These are phyloP conservation scores for Fusarium goolgardi DNA, from an alignment of 2,329 filamentous ascomycete genomes.

Conservation along the genomic window DNA sequence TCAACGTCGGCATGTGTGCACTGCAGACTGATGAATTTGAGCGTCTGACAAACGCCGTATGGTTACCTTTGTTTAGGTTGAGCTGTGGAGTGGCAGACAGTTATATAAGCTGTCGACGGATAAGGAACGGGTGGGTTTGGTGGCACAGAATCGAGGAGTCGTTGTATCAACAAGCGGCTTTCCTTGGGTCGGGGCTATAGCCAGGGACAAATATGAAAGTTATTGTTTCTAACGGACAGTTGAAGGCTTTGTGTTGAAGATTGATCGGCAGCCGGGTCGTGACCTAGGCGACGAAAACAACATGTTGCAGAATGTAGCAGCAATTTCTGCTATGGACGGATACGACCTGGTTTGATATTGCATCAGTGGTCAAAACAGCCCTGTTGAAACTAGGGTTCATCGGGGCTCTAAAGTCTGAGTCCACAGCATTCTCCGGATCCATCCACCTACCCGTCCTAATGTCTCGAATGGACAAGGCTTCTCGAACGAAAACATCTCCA, in stretches of 20 bases:
- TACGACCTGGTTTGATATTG: slow-evolving; percentile 24
- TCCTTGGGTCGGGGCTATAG: not conserved
- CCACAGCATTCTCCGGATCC: slow-evolving; percentile 43
- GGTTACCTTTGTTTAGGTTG: slow-evolving; percentile 35
- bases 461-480: not conserved
- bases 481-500: slow-evolving; percentile 6
- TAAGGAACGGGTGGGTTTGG: slow-evolving; percentile 28
- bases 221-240: slow-evolving; percentile 4
- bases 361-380: slow-evolving; percentile 7
- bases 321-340: slow-evolving; percentile 18
- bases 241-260: slow-evolving; percentile 5
- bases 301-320: slow-evolving; percentile 13
- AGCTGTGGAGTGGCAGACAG: slow-evolving; percentile 31
- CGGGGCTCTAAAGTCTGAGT: slow-evolving; percentile 24
- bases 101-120: slow-evolving; percentile 40
- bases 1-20: slow-evolving; percentile 9
- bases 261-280: slow-evolving; percentile 36
- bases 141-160: slow-evolving; percentile 29
- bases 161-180: slow-evolving; percentile 22
- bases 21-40: slow-evolving; percentile 16
- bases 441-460: slow-evolving; percentile 40
- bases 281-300: not conserved
- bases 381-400: slow-evolving; percentile 26
- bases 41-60: slow-evolving; percentile 24
- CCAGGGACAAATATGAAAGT: not conserved